Percentiles rank a stretch among this genome's conserved stretches.
These are phyloP conservation scores for Kodamaea arcana DNA, from an alignment of 1,139 yeast genomes.

Conservation along the genomic window DNA sequence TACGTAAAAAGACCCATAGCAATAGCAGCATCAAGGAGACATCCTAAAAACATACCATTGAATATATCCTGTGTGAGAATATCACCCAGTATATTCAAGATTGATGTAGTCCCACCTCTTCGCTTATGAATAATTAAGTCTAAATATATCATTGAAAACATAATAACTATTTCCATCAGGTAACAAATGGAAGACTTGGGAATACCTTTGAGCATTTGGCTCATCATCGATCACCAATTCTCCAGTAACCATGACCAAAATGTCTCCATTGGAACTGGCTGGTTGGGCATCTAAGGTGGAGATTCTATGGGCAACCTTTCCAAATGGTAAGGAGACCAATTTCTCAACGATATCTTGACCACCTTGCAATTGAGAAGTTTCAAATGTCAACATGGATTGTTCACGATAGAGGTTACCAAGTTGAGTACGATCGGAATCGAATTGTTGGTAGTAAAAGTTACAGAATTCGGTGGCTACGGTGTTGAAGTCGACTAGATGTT, in stretches of 20 bases:
- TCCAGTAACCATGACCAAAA: slow-evolving; percentile 96
- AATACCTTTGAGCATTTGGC: slow-evolving; percentile 89
- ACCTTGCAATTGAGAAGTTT: slow-evolving; percentile 92
- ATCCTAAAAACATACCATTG: too few relatives aligned
- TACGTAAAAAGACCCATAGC: too few relatives aligned
- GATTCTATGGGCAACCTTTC: slow-evolving; percentile 87
- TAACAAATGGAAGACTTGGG: slow-evolving; percentile 94
- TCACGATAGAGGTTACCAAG: slow-evolving; percentile 94
- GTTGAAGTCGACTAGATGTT: slow-evolving; percentile 57
- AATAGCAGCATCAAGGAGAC: too few relatives aligned
- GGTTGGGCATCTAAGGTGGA: slow-evolving; percentile 98
- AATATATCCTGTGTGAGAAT: too few relatives aligned
- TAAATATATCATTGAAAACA: slow-evolving; percentile 94
- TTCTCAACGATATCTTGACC: slow-evolving; percentile 90
- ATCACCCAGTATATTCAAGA: too few relatives aligned
- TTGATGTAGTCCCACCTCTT: too few relatives aligned
- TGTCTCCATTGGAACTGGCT: slow-evolving; percentile 89
- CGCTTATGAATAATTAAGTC: slow-evolving; percentile 65
- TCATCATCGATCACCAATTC: slow-evolving; percentile 91
- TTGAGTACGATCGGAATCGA: slow-evolving; percentile 88
- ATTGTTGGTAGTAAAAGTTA: slow-evolving; percentile 91
- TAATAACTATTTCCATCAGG: slow-evolving; percentile 90
- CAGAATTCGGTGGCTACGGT: slow-evolving; percentile 80
- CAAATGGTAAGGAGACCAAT: slow-evolving; percentile 81
- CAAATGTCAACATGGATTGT: slow-evolving; percentile 96